Conservation (phyloP, 352 stramenopile species). For the Blastocystis sp. region DNA sequence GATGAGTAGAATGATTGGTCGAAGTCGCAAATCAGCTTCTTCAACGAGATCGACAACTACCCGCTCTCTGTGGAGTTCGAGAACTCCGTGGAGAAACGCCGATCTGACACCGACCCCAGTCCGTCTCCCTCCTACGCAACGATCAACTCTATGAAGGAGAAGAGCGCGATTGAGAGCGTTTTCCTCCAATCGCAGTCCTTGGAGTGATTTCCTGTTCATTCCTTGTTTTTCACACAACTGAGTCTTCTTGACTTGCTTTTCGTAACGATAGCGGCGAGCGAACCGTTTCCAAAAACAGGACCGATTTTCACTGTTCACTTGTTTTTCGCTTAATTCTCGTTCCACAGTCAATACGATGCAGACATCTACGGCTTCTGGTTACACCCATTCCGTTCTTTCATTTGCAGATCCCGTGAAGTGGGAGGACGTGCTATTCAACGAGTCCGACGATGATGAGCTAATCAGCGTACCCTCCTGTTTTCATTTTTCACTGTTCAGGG, state of each 20-base stretch:
- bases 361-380: neutral
- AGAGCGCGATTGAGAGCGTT: constrained; percentile 33
- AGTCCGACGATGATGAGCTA: constrained; percentile 64
- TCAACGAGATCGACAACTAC: constrained; percentile 69
- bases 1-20: constrained; percentile 48
- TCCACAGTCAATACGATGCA: neutral
- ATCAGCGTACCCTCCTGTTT: constrained; percentile 1
- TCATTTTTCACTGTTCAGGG: constrained; percentile 22
- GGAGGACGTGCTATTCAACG: constrained; percentile 64
- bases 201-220: neutral
- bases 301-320: neutral
- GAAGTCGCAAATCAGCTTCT: constrained; percentile 68
- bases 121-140: neutral
- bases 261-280: neutral
- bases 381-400: neutral
- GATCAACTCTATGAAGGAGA: neutral
- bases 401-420: constrained; percentile 60
- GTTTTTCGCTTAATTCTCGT: neutral
- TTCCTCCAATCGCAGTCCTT: neutral
- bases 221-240: neutral
- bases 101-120: neutral
- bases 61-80: constrained; percentile 67
- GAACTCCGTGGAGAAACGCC: constrained; percentile 19
- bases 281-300: neutral
- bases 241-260: neutral